phyloP scores from a whole-genome alignment of 306 rosid species.

The Psophocarpus tetragonolobus region DNA sequence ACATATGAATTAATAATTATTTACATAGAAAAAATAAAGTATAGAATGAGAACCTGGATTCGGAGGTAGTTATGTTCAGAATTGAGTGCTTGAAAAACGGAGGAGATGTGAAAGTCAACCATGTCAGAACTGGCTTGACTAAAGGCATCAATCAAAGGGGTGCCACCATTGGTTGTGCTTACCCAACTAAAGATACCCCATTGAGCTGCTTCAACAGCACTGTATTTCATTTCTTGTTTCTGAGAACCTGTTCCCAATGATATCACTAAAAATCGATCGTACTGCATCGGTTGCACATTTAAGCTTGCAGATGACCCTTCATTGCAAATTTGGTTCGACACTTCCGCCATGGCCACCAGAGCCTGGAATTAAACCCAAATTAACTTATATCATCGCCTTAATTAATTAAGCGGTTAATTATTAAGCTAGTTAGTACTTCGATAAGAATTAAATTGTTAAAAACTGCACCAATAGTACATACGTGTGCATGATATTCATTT shows the following conservation, averaged over 20 bases:
- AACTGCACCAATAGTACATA: no score
- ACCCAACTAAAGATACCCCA: slow-evolving; percentile 72
- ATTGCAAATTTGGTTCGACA: slow-evolving; percentile 42
- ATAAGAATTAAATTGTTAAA: no score
- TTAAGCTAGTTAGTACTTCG: no score
- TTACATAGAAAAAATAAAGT: background rate
- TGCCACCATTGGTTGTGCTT: slow-evolving; percentile 36
- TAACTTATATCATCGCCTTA: background rate
- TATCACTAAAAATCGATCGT: slow-evolving; percentile 47
- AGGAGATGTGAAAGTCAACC: slow-evolving; percentile 57
- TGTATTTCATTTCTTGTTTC: slow-evolving; percentile 45
- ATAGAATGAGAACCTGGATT: slow-evolving; percentile 47
- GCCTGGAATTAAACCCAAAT: slow-evolving; percentile 38
- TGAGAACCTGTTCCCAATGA: slow-evolving; percentile 66
- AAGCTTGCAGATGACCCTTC: slow-evolving; percentile 8
- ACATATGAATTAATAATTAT: background rate
- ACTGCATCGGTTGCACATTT: slow-evolving; percentile 40
- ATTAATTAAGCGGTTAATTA: no score
- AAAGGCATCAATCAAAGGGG: slow-evolving; percentile 51
- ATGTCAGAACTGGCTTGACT: slow-evolving; percentile 51
- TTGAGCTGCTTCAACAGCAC: slow-evolving; percentile 44
- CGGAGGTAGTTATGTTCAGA: slow-evolving; percentile 51
- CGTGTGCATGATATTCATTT: no score
- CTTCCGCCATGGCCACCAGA: slow-evolving; percentile 54
- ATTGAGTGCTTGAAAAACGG: slow-evolving; percentile 46